These are phyloP conservation scores for Hansenula sp. DNA, from an alignment of 1,139 yeast species.

Conservation along the genomic window DNA sequence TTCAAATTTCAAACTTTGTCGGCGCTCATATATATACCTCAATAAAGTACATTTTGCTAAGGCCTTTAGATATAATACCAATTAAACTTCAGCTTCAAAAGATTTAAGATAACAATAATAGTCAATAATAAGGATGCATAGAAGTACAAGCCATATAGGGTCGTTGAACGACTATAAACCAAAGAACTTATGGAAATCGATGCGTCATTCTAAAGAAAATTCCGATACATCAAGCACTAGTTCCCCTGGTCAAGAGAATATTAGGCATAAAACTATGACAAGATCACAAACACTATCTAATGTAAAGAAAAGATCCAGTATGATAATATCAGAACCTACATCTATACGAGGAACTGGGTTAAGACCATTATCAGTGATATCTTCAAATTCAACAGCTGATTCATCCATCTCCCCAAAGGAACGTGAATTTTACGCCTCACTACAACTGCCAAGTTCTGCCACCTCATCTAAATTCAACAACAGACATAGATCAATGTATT, in stretches of 20 bases:
- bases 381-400: neutral
- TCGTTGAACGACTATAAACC: neutral
- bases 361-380: neutral
- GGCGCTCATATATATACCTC: neutral
- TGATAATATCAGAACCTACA: constrained; percentile 5
- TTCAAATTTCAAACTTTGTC: neutral
- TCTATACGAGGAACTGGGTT: constrained; percentile 4
- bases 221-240: neutral
- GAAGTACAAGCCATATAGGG: neutral
- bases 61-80: too few species aligned
- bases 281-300: neutral
- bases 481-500: constrained; percentile 2
- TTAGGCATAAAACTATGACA: neutral
- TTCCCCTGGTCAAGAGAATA: neutral
- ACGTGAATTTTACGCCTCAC: constrained; percentile 15
- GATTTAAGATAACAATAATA: too few species aligned
- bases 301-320: constrained; percentile 4
- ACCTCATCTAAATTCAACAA: neutral
- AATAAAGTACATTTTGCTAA: too few species aligned
- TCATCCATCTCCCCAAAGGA: constrained; percentile 16
- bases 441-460: neutral
- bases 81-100: too few species aligned
- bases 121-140: neutral
- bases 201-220: neutral
- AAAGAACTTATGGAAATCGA: neutral